phyloP scores from a whole-genome alignment of 208 protist species.

The Crithidia sp. region DNA sequence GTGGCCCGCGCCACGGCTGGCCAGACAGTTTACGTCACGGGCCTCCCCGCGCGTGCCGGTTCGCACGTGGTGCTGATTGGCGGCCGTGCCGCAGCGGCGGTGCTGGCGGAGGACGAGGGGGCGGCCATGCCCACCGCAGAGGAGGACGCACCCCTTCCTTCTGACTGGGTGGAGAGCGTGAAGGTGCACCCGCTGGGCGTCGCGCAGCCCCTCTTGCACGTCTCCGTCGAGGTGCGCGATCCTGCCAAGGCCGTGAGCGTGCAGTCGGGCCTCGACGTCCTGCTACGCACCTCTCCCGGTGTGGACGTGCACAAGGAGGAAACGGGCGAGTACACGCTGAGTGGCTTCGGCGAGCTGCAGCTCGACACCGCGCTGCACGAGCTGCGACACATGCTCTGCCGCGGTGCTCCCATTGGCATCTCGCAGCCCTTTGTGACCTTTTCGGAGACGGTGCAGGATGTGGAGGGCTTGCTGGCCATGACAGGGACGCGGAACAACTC shows the following conservation, averaged over 20 bases:
- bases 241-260: constrained; percentile 95
- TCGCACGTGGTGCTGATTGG: constrained; percentile 68
- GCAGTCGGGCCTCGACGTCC: constrained; percentile 92
- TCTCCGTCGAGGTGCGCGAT: constrained; percentile 97
- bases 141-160: neutral
- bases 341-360: constrained; percentile 99
- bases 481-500: constrained; percentile 48
- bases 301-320: constrained; percentile 95
- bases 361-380: constrained; percentile 98
- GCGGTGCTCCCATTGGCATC: constrained; percentile 54
- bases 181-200: constrained; percentile 41
- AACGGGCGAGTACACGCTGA: constrained; percentile 97
- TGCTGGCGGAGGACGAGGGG: constrained; percentile 41
- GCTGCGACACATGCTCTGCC: constrained; percentile 86
- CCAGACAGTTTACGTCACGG: constrained; percentile 73
- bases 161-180: constrained; percentile 57
- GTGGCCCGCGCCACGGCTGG: constrained; percentile 59
- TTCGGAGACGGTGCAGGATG: constrained; percentile 97
- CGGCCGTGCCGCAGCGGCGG: constrained; percentile 40
- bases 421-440: constrained; percentile 98
- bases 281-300: constrained; percentile 93
- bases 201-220: constrained; percentile 86
- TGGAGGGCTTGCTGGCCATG: constrained; percentile 72
- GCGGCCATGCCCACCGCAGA: constrained; percentile 4
- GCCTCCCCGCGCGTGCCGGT: constrained; percentile 50